phyloP scores from a whole-genome alignment of 2,329 filamentous ascomycete genomes.

The Cercospora berteroae region DNA sequence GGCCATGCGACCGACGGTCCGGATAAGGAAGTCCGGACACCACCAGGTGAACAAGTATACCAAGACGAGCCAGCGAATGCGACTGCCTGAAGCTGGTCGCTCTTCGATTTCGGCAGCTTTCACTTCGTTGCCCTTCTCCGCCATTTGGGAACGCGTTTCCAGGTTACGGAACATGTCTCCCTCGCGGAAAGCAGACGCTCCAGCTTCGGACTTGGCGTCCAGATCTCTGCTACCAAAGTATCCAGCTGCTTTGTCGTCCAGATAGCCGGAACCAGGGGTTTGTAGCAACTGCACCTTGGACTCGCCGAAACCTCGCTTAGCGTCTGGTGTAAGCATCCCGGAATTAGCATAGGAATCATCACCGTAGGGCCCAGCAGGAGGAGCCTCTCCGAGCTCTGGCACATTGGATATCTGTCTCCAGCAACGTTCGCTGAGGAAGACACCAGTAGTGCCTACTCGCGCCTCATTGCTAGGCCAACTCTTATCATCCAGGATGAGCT shows the following conservation, averaged over 20 bases:
- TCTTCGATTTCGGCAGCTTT: constrained; percentile 88
- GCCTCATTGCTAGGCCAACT: constrained; percentile 92
- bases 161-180: constrained; percentile 99
- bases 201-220: constrained; percentile 86
- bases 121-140: constrained; percentile 90
- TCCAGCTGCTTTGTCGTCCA: constrained; percentile 72
- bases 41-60: constrained; percentile 84
- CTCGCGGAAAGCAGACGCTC: constrained; percentile 81
- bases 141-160: constrained; percentile 89
- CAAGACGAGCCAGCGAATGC: constrained; percentile 86
- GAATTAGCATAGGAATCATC: constrained; percentile 60
- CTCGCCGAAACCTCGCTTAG: constrained; percentile 56
- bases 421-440: constrained; percentile 93
- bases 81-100: constrained; percentile 69
- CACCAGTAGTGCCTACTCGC: constrained; percentile 82
- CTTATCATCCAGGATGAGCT: constrained; percentile 87
- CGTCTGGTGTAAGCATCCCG: constrained; percentile 56
- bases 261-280: constrained; percentile 56
- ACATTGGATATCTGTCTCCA: constrained; percentile 88
- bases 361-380: constrained; percentile 49
- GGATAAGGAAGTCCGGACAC: constrained; percentile 80
- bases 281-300: constrained; percentile 57
- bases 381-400: constrained; percentile 58
- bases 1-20: constrained; percentile 75
- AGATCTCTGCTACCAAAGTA: constrained; percentile 80